Evolutionary conservation across 2,329 filamentous ascomycete species (phyloP).

Genomic region (Nakataea oryzae): DNA sequence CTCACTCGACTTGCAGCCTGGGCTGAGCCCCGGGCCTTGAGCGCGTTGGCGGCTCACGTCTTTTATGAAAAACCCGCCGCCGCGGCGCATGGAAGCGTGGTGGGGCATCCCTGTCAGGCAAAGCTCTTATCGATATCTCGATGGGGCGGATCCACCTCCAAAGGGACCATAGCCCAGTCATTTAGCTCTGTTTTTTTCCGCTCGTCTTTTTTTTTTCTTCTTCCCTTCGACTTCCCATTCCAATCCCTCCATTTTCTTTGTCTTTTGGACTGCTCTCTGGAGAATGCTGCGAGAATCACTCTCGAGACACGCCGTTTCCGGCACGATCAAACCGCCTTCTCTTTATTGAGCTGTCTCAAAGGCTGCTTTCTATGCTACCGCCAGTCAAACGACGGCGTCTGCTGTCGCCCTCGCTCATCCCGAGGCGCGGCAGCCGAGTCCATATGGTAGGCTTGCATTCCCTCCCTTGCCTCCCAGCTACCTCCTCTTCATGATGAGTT

Average conservation of each 20-base stretch:
- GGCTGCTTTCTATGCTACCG: background rate
- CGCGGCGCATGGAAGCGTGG: background rate
- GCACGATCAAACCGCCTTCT: background rate
- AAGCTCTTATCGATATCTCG: background rate
- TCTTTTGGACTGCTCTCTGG: background rate
- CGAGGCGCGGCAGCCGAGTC: background rate
- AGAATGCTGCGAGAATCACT: background rate
- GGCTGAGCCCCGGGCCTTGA: background rate
- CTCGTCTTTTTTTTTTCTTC: background rate
- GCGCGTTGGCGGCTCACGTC: background rate
- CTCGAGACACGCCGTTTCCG: background rate
- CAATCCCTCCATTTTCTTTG: background rate
- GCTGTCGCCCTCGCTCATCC: too few species aligned
- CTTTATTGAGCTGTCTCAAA: background rate
- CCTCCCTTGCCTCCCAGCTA: conserved; percentile 6
- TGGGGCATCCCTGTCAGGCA: background rate
- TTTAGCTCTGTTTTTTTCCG: background rate
- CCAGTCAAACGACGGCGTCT: background rate
- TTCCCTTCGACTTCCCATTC: background rate
- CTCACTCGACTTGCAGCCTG: background rate
- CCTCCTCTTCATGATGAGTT: conserved; percentile 35
- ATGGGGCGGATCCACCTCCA: background rate
- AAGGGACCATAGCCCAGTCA: background rate
- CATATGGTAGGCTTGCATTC: background rate
- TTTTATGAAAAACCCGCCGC: background rate